A percentile compares a stretch with the other conserved stretches of the same genome.
phyloP scores from a whole-genome alignment of 441 rosid genomes.

The Manihot esculenta region DNA sequence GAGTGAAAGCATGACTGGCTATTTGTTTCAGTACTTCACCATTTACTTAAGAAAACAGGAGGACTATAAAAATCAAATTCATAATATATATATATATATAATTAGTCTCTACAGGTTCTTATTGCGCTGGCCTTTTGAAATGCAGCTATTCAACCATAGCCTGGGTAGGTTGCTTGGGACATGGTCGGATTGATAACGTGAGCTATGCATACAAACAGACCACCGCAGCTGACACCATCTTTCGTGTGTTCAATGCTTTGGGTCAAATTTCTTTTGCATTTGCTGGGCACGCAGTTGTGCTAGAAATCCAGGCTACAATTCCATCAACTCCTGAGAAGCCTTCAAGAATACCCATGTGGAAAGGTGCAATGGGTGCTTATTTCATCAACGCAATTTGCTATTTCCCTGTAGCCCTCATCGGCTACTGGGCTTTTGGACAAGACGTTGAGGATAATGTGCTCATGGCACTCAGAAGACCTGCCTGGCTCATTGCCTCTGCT shows the following conservation, averaged over 20 bases:
- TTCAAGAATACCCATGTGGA: slow-evolving; percentile 86
- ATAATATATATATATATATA: too few species aligned
- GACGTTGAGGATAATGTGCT: slow-evolving; percentile 83
- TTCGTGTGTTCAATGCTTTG: slow-evolving; percentile 74
- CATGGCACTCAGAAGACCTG: slow-evolving; percentile 54
- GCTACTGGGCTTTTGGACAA: slow-evolving; percentile 92
- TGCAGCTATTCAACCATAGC: slow-evolving; percentile 92
- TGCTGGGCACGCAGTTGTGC: slow-evolving; percentile 90
- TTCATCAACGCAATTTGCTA: slow-evolving; percentile 86
- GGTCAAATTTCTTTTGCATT: slow-evolving; percentile 90
- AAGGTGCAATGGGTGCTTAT: slow-evolving; percentile 78
- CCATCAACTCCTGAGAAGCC: slow-evolving; percentile 87
- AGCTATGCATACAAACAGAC: slow-evolving; percentile 63
- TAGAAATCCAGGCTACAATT: slow-evolving; percentile 93
- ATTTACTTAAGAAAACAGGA: too few species aligned
- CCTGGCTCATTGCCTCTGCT: slow-evolving; percentile 91
- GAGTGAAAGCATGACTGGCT: too few species aligned
- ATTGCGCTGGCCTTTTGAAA: background rate
- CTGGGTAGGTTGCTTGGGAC: slow-evolving; percentile 73
- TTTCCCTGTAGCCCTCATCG: slow-evolving; percentile 82
- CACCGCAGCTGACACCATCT: slow-evolving; percentile 49
- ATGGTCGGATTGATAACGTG: slow-evolving; percentile 57
- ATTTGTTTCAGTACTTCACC: too few species aligned
- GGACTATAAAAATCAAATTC: too few species aligned
- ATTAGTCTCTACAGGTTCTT: background rate